phyloP scores from a whole-genome alignment of 75 land plant species.

The Chamaecyparis obtusa region DNA sequence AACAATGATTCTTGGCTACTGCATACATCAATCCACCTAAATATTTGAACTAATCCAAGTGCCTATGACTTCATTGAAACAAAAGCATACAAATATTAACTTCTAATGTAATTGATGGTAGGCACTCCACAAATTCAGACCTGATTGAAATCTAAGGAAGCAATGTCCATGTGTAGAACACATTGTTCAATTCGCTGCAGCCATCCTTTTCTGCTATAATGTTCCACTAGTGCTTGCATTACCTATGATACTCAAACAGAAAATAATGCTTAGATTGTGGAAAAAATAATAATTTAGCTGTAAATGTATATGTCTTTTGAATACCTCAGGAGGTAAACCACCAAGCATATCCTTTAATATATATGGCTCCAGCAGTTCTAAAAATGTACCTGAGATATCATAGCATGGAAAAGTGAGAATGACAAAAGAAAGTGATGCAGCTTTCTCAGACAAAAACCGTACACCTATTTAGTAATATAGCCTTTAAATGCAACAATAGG shows the following conservation, averaged over 20 bases:
- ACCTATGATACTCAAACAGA: conserved; percentile 43
- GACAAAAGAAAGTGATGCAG: not conserved
- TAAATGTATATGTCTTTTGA: not conserved
- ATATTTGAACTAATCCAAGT: not conserved
- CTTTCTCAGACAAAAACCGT: not conserved
- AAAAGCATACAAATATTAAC: not conserved
- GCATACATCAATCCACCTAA: not conserved
- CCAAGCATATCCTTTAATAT: conserved; percentile 96
- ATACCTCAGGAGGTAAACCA: conserved; percentile 88
- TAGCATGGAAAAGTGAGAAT: conserved; percentile 5
- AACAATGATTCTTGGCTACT: not conserved
- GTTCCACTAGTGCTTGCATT: conserved; percentile 99
- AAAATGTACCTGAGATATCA: conserved; percentile 70
- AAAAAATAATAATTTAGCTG: not conserved
- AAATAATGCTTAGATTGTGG: not conserved
- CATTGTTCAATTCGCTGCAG: conserved; percentile 95
- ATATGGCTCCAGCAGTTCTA: conserved; percentile 97
- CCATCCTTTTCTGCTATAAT: conserved; percentile 93
- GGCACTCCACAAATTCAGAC: conserved; percentile 21
- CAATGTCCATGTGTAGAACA: conserved; percentile 98
- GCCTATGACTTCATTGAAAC: not conserved
- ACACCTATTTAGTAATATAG: not conserved
- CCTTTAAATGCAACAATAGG: not conserved
- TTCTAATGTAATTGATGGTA: not conserved
- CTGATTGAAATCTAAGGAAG: conserved; percentile 98